Conservation (phyloP, 139 green algal species). For the Chlamydomonas schloesseri region DNA sequence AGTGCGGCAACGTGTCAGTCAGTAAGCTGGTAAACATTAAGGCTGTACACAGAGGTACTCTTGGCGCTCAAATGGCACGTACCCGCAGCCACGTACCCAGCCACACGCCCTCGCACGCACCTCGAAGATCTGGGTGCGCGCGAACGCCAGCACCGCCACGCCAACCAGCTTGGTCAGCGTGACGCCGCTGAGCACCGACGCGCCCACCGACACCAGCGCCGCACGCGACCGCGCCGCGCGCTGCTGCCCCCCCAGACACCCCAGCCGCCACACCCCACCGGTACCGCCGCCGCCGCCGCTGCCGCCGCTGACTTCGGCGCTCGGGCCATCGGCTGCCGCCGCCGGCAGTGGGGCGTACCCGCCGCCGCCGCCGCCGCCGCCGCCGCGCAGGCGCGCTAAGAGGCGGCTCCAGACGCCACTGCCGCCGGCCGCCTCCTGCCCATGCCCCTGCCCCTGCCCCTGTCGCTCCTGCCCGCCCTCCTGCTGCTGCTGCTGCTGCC, state of each 20-base stretch:
- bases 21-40: too few relatives aligned
- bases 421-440: not conserved
- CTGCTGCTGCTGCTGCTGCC: not conserved
- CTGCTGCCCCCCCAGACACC: too few relatives aligned
- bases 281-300: too few relatives aligned
- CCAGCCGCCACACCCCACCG: not conserved
- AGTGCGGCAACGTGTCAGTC: too few relatives aligned
- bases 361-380: not conserved
- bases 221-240: not conserved
- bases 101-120: not conserved
- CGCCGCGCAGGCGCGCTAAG: not conserved
- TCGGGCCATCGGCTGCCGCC: not conserved
- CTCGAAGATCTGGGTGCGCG: slow-evolving; percentile 83
- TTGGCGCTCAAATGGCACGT: too few relatives aligned
- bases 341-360: not conserved
- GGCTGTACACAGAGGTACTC: too few relatives aligned
- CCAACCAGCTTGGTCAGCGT: slow-evolving; percentile 90
- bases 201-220: slow-evolving; percentile 60
- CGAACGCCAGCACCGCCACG: slow-evolving; percentile 84
- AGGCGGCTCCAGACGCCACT: too few relatives aligned
- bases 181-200: slow-evolving; percentile 86
- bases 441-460: not conserved
- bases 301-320: too few relatives aligned
- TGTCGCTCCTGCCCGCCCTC: not conserved
- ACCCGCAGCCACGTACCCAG: slow-evolving; percentile 7